Conservation (phyloP, 495 filamentous ascomycete species). For the Daldinia loculata region DNA sequence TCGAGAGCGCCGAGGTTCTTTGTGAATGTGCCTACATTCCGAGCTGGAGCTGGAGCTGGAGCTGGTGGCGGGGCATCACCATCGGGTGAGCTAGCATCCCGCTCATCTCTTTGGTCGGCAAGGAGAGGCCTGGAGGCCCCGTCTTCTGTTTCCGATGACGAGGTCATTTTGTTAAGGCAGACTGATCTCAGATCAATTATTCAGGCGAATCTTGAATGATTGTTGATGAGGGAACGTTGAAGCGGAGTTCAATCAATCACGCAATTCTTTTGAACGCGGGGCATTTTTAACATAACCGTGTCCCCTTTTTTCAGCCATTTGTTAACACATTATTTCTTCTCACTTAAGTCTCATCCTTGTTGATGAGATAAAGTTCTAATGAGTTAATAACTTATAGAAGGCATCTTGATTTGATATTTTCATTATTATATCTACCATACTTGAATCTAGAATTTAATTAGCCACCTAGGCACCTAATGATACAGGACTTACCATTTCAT, state of each 20-base stretch:
- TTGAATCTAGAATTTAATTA: background rate
- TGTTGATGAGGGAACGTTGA: conserved; percentile 18
- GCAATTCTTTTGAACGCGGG: conserved; percentile 21
- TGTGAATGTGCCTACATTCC: conserved; percentile 51
- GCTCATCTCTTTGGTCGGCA: conserved; percentile 32
- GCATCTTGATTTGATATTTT: too few species aligned
- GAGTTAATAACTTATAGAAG: too few species aligned
- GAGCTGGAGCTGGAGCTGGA: conserved; percentile 9
- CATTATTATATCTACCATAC: background rate
- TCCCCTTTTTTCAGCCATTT: background rate
- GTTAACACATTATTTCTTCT: background rate
- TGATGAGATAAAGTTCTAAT: background rate
- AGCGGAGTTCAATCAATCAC: conserved; percentile 33
- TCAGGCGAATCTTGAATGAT: background rate
- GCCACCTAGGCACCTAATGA: too few species aligned
- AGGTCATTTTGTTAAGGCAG: conserved; percentile 8
- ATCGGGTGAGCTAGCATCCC: background rate
- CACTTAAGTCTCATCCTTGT: background rate
- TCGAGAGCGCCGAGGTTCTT: conserved; percentile 59
- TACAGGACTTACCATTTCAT: too few species aligned
- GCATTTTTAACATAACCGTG: background rate
- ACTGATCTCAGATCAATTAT: background rate
- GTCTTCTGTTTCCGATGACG: conserved; percentile 30
- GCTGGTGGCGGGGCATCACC: conserved; percentile 16
- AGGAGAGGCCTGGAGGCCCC: conserved; percentile 45